phyloP scores from a whole-genome alignment of 2,329 filamentous ascomycete species.

The Torrubiella hemipterigena region DNA sequence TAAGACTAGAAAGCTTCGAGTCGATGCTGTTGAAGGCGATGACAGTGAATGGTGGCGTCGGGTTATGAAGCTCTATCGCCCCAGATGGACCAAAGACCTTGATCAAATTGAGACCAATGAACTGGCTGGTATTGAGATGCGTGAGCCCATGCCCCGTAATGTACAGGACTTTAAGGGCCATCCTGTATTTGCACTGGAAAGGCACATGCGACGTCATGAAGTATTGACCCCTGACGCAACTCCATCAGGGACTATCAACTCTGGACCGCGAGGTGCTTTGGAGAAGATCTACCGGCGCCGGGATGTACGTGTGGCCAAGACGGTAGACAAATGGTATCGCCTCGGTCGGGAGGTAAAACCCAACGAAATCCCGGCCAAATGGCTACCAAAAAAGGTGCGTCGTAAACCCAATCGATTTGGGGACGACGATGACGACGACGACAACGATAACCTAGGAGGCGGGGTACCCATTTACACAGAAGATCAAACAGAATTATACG shows the following conservation, averaged over 20 bases:
- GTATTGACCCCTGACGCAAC: constrained; percentile 61
- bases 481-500: constrained; percentile 61
- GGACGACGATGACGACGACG: constrained; percentile 16
- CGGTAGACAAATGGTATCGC: constrained; percentile 82
- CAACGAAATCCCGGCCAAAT: constrained; percentile 74
- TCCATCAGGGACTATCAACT: constrained; percentile 65
- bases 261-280: constrained; percentile 48
- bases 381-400: constrained; percentile 40
- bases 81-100: constrained; percentile 39
- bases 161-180: constrained; percentile 82
- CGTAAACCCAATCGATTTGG: constrained; percentile 12
- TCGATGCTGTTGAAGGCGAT: constrained; percentile 48
- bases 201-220: constrained; percentile 75
- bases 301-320: constrained; percentile 69
- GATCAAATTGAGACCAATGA: constrained; percentile 79
- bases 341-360: constrained; percentile 68
- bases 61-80: constrained; percentile 35
- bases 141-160: constrained; percentile 77
- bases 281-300: constrained; percentile 73
- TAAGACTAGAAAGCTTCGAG: constrained; percentile 71
- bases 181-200: constrained; percentile 70
- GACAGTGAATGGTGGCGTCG: constrained; percentile 43
- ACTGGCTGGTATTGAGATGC: constrained; percentile 55
- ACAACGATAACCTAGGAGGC: constrained; percentile 15
- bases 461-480: constrained; percentile 48